Conservation (phyloP, 2,329 filamentous ascomycete species). For the Intubia oerlemansii region DNA sequence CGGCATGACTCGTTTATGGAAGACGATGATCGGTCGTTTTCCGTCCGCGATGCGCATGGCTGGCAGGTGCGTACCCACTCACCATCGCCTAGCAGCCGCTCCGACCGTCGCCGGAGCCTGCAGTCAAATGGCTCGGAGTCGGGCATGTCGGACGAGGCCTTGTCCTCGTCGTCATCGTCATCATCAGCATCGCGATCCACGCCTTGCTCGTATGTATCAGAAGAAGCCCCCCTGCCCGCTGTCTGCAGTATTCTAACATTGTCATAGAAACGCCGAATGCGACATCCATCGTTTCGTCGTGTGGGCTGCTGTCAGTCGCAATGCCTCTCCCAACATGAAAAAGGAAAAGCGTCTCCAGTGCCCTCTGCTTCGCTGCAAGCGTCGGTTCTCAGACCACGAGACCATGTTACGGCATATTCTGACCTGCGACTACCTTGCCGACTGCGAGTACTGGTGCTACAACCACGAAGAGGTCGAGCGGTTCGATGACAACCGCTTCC, state of each 20-base stretch:
- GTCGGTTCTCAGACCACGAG: constrained; percentile 28
- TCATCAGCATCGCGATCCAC: too few species aligned
- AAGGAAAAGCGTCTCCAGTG: constrained; percentile 26
- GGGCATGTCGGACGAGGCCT: too few species aligned
- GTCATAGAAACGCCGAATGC: constrained; percentile 29
- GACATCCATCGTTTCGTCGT: constrained; percentile 31
- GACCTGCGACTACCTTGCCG: constrained; percentile 23
- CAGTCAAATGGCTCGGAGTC: too few species aligned
- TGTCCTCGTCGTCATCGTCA: too few species aligned
- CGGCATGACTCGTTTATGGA: constrained; percentile 8
- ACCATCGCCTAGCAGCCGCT: too few species aligned
- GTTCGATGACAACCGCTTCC: constrained; percentile 29
- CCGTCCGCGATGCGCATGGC: constrained; percentile 1
- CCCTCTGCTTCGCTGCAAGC: constrained; percentile 27
- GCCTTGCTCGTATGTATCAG: too few species aligned
- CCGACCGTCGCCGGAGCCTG: too few species aligned
- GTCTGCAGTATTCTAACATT: too few species aligned
- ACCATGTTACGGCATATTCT: constrained; percentile 31
- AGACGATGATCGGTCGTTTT: constrained; percentile 6
- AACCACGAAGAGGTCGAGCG: constrained; percentile 29
- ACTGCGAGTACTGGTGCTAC: constrained; percentile 34
- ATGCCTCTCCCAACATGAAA: constrained; percentile 24
- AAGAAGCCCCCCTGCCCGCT: too few species aligned
- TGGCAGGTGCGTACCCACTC: too few species aligned
- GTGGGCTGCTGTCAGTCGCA: constrained; percentile 33